These are phyloP conservation scores for Kazachstania sp. DNA, from an alignment of 1,139 yeast genomes.

Conservation along the genomic window DNA sequence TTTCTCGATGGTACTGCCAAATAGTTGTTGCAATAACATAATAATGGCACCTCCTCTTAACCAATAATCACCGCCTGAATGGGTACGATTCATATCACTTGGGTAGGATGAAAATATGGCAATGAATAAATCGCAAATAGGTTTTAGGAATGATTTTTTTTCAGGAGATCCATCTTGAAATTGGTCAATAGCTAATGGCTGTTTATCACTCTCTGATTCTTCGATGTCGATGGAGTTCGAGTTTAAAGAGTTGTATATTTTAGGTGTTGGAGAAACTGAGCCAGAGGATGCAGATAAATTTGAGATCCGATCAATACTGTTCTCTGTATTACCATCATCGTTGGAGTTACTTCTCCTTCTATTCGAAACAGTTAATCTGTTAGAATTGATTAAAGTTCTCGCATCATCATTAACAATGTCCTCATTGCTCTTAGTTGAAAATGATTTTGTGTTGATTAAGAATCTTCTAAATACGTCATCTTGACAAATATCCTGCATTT, in stretches of 20 bases:
- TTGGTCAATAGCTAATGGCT: background rate
- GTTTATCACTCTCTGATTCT: background rate
- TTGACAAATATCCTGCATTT: constrained; percentile 62
- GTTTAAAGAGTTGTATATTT: background rate
- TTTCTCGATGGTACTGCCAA: constrained; percentile 83
- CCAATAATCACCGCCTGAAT: constrained; percentile 39
- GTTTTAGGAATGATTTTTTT: constrained; percentile 54
- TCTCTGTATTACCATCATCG: background rate
- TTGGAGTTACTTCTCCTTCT: background rate
- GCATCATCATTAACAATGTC: background rate
- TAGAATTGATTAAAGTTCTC: background rate
- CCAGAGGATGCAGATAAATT: background rate
- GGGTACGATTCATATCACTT: background rate
- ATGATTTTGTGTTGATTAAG: constrained; percentile 50
- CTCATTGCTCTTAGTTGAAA: background rate
- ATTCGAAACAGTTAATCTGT: background rate
- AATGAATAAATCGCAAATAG: constrained; percentile 70
- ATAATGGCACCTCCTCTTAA: constrained; percentile 76
- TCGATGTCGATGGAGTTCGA: no score
- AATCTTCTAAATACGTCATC: constrained; percentile 67
- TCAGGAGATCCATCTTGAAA: background rate
- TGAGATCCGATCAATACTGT: background rate
- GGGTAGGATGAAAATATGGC: constrained; percentile 51
- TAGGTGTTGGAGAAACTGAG: background rate
- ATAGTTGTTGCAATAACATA: constrained; percentile 70